Evolutionary conservation across 1,284 basidiomycete genomes (phyloP).

Genomic region (Leccinum variabile): DNA sequence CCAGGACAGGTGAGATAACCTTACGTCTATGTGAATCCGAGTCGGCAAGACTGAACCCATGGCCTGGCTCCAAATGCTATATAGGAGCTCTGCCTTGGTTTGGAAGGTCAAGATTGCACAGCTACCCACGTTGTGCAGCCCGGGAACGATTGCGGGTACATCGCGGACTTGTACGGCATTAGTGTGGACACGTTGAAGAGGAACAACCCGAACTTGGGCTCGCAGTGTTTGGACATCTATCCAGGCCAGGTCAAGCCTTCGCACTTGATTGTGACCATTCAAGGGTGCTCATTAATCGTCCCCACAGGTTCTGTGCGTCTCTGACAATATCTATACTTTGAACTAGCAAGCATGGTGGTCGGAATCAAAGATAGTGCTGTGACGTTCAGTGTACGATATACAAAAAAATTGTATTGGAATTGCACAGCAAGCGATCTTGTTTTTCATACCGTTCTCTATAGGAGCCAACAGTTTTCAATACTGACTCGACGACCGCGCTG

Average conservation of each 20-base stretch:
- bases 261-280: neutral
- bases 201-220: neutral
- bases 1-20: neutral
- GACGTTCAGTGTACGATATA: neutral
- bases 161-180: neutral
- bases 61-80: neutral
- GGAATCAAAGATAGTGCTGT: neutral
- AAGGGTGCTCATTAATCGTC: neutral
- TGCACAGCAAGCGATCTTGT: neutral
- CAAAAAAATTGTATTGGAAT: neutral
- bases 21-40: neutral
- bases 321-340: neutral
- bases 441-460: neutral
- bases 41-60: neutral
- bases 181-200: neutral
- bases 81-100: neutral
- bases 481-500: conserved; percentile 37
- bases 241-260: neutral
- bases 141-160: neutral
- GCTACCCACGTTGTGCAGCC: neutral
- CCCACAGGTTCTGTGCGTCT: neutral
- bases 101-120: neutral
- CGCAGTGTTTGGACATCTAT: neutral
- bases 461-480: neutral
- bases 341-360: neutral